Conservation (phyloP, 1,284 basidiomycete genomes). For the Boletus chippewaensis region DNA sequence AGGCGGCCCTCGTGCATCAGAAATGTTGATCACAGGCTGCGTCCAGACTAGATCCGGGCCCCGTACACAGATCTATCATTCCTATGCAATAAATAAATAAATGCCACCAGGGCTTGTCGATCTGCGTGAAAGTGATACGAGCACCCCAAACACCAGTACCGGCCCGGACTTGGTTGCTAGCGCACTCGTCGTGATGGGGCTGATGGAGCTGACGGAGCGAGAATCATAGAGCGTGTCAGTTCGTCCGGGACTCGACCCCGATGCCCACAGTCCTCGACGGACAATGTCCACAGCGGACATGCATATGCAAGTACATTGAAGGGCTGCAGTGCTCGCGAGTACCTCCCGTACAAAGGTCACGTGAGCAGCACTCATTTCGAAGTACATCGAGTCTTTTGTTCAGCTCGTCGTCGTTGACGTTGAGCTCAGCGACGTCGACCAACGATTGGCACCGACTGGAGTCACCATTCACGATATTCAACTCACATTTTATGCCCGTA, state of each 20-base stretch:
- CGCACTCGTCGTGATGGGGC: constrained; percentile 17
- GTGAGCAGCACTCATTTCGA: constrained; percentile 16
- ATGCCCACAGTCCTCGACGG: not conserved
- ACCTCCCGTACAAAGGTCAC: constrained; percentile 11
- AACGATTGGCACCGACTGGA: not conserved
- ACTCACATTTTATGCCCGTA: constrained; percentile 3
- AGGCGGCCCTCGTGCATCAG: constrained; percentile 21
- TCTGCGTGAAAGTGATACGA: not conserved
- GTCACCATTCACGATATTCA: not conserved
- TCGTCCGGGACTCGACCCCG: not conserved
- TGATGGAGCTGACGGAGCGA: not conserved
- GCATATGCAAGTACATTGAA: not conserved
- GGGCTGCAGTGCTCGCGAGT: too few relatives aligned
- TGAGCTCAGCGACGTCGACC: constrained; percentile 9
- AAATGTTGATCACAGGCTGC: constrained; percentile 10
- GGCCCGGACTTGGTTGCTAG: constrained; percentile 16
- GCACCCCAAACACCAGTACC: not conserved
- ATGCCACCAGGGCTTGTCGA: not conserved
- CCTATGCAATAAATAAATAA: constrained; percentile 11
- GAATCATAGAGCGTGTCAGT: not conserved
- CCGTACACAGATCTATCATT: constrained; percentile 13
- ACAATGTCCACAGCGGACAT: not conserved
- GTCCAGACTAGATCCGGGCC: constrained; percentile 9
- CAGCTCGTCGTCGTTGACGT: constrained; percentile 9
- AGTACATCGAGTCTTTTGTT: constrained; percentile 4